Conservation (phyloP, 2,329 filamentous ascomycete genomes). For the Diplodia sapinea region DNA sequence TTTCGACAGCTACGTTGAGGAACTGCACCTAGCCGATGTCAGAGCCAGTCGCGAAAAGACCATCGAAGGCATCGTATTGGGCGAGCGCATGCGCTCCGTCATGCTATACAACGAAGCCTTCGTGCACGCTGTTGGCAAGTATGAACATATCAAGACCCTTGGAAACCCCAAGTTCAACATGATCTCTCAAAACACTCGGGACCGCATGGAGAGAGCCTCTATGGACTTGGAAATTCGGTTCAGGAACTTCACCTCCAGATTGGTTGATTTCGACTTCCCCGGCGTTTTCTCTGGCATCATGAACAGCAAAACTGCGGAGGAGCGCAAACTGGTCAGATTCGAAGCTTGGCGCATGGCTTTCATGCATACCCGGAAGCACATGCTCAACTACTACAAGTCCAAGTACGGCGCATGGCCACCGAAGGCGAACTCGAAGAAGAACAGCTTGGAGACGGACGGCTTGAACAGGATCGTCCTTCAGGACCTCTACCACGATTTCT, state of each 20-base stretch:
- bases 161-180: conserved; percentile 72
- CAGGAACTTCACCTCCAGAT: conserved; percentile 70
- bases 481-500: conserved; percentile 84
- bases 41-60: conserved; percentile 84
- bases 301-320: conserved; percentile 77
- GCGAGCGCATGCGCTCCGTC: conserved; percentile 82
- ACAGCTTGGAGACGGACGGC: conserved; percentile 82
- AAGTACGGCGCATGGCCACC: conserved; percentile 84
- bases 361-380: conserved; percentile 73
- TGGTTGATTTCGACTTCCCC: conserved; percentile 92
- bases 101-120: conserved; percentile 90
- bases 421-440: conserved; percentile 90
- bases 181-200: conserved; percentile 73
- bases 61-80: conserved; percentile 85
- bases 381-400: conserved; percentile 71
- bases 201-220: conserved; percentile 80
- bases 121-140: conserved; percentile 87
- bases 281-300: conserved; percentile 87
- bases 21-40: conserved; percentile 78
- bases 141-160: conserved; percentile 71
- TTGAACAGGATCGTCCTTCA: conserved; percentile 83
- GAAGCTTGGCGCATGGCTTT: conserved; percentile 82
- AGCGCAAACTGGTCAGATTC: conserved; percentile 80
- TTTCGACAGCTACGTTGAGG: conserved; percentile 77
- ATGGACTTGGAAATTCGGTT: conserved; percentile 78